These are phyloP conservation scores for Mycena capillaripes DNA, from an alignment of 768 basidiomycete species.

Conservation along the genomic window DNA sequence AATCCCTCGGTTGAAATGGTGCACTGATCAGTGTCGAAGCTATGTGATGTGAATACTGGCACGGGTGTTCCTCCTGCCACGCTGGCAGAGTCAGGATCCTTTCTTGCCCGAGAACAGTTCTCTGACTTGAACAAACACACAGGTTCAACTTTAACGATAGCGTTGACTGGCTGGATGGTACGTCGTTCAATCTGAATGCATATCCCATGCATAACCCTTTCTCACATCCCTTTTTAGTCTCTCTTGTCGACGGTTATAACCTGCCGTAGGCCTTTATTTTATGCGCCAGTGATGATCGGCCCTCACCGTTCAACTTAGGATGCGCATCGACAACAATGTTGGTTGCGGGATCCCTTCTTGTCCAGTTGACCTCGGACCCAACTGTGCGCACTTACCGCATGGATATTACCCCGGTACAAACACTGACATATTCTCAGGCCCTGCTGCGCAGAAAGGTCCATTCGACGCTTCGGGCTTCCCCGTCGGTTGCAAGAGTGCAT, in stretches of 20 bases:
- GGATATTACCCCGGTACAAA: neutral
- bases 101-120: no score
- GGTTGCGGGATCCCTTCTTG: constrained; percentile 57
- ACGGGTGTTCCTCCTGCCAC: constrained; percentile 62
- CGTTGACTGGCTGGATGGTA: neutral
- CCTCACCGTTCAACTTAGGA: neutral
- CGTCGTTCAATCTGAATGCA: neutral
- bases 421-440: constrained; percentile 29
- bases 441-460: constrained; percentile 29
- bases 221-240: constrained; percentile 42
- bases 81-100: constrained; percentile 51
- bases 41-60: constrained; percentile 32
- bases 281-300: no score
- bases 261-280: constrained; percentile 50
- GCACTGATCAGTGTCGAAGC: neutral
- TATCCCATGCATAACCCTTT: neutral
- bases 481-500: constrained; percentile 61
- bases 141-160: neutral
- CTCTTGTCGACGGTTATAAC: constrained; percentile 65
- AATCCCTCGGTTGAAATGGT: constrained; percentile 45
- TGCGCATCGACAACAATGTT: constrained; percentile 44
- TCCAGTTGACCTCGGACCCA: constrained; percentile 59
- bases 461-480: constrained; percentile 48
- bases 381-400: constrained; percentile 40
- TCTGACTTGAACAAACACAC: neutral